Conservation (phyloP, 1,284 basidiomycete genomes). For the Microbotryum violaceum region DNA sequence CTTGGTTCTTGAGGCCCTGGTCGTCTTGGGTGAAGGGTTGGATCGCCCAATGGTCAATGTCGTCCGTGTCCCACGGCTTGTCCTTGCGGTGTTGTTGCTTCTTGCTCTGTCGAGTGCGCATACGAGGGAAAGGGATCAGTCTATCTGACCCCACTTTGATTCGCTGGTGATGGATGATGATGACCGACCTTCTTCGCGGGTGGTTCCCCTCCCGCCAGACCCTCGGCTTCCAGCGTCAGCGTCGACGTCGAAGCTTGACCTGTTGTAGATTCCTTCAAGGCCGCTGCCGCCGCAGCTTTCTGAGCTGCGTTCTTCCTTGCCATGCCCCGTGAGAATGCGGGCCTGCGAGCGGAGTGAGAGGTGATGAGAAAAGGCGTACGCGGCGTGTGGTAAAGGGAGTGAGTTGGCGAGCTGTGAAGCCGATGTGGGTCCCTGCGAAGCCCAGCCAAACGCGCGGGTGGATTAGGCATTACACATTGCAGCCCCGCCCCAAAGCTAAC, state of each 20-base stretch:
- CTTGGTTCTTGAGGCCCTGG: constrained; percentile 65
- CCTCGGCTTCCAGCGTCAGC: constrained; percentile 5
- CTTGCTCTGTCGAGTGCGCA: constrained; percentile 44
- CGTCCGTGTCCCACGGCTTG: constrained; percentile 98
- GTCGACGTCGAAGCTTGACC: constrained; percentile 12
- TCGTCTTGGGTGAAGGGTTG: constrained; percentile 15
- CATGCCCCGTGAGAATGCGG: constrained; percentile 3
- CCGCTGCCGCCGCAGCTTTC: constrained; percentile 21
- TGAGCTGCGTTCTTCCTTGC: constrained; percentile 30
- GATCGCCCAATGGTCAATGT: constrained; percentile 83
- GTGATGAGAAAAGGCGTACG: too few relatives aligned
- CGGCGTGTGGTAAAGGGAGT: too few relatives aligned
- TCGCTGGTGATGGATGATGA: too few relatives aligned
- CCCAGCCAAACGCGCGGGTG: background rate
- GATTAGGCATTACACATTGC: too few relatives aligned
- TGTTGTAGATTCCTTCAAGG: constrained; percentile 5
- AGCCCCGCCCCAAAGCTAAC: background rate
- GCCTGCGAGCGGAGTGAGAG: too few relatives aligned
- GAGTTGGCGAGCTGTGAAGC: too few relatives aligned
- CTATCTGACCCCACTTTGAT: too few relatives aligned
- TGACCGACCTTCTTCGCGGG: constrained; percentile 12
- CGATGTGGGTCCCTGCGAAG: background rate
- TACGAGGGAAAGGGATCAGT: background rate
- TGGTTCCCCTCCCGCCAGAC: constrained; percentile 2
- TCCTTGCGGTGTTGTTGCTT: constrained; percentile 85